A percentile compares a stretch with the other conserved stretches of the same genome.
These are phyloP conservation scores for Clarireedia monteithiana DNA, from an alignment of 2,329 filamentous ascomycete species.

Conservation along the genomic window DNA sequence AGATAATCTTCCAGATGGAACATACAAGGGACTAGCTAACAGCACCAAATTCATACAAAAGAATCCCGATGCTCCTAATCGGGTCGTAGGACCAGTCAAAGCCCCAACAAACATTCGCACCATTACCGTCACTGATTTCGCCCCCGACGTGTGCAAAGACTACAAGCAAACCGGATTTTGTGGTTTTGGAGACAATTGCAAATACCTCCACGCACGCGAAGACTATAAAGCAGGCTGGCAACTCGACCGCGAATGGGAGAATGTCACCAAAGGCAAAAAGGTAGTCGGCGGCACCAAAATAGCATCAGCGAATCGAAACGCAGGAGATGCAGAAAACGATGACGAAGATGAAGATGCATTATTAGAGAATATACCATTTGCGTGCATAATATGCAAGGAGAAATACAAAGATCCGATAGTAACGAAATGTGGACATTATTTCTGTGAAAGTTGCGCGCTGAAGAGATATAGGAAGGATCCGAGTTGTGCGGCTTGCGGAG, in stretches of 20 bases:
- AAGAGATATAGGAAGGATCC: constrained; percentile 82
- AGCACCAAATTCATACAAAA: constrained; percentile 68
- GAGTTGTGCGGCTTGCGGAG: constrained; percentile 75
- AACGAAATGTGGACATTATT: constrained; percentile 92
- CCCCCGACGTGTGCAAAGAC: constrained; percentile 92
- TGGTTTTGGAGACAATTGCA: constrained; percentile 51
- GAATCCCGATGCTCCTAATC: constrained; percentile 64
- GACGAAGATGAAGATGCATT: constrained; percentile 35
- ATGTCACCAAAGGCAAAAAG: constrained; percentile 64
- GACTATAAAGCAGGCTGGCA: constrained; percentile 93
- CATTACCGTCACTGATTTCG: constrained; percentile 83
- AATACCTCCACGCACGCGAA: constrained; percentile 68
- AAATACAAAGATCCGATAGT: constrained; percentile 59
- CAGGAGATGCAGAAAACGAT: constrained; percentile 20
- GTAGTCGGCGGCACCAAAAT: constrained; percentile 46
- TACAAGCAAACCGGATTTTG: constrained; percentile 68
- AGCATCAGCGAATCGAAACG: constrained; percentile 26
- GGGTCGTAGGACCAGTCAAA: constrained; percentile 77
- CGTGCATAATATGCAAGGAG: constrained; percentile 29
- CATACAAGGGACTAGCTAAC: constrained; percentile 68
- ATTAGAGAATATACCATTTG: constrained; percentile 30
- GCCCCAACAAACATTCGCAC: constrained; percentile 83
- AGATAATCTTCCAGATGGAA: constrained; percentile 45
- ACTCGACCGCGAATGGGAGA: constrained; percentile 90
- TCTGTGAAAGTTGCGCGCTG: constrained; percentile 85